phyloP scores from a whole-genome alignment of 2,329 filamentous ascomycete species.

The Sclerotinia borealis region DNA sequence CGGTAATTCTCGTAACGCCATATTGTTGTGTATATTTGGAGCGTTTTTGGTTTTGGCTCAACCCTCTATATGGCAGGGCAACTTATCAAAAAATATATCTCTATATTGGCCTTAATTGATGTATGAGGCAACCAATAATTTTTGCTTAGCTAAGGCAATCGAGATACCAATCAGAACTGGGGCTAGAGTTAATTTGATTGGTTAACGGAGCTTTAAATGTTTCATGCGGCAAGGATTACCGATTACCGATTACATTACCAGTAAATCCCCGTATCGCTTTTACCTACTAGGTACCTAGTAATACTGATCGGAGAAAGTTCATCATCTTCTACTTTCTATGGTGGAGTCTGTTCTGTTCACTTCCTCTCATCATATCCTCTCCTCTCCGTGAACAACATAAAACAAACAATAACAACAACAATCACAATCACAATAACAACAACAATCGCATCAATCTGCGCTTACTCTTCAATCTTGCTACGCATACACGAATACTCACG shows the following conservation, averaged over 20 bases:
- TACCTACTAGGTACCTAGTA: no score
- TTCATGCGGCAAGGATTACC: not conserved
- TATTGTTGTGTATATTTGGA: conserved; percentile 16
- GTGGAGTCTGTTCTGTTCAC: no score
- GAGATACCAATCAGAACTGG: not conserved
- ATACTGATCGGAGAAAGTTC: no score
- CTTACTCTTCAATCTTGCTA: not conserved
- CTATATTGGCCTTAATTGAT: not conserved
- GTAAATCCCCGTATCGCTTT: no score
- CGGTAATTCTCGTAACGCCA: conserved; percentile 32
- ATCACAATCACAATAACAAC: not conserved
- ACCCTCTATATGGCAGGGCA: not conserved
- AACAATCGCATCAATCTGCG: not conserved
- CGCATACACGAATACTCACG: not conserved
- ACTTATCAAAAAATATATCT: conserved; percentile 10
- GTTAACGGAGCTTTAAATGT: not conserved
- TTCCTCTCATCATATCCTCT: no score
- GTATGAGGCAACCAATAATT: not conserved
- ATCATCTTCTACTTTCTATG: no score
- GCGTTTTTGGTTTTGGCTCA: not conserved
- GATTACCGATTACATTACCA: no score
- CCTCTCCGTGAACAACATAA: not conserved
- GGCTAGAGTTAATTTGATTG: not conserved
- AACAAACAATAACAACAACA: not conserved
- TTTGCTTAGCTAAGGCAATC: not conserved